Base-by-base conservation (phyloP, 345 rosid species). In the Camelina laxa region DNA sequence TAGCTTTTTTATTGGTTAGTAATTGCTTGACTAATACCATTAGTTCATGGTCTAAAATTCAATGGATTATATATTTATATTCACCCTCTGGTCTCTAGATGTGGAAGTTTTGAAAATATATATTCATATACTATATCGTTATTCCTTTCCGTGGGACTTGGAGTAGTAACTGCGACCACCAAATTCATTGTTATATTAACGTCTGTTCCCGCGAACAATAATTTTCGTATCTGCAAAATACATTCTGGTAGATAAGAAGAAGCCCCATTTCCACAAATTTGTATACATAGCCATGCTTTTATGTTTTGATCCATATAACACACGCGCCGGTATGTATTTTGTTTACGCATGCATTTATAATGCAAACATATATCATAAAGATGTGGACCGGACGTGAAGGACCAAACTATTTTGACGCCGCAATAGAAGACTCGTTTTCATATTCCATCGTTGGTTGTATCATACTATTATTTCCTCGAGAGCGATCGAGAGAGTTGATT, bases 331-430 rank as follows among this genome's bases (percentile, higher is more conserved):
- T 58, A 33, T 59, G 39, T 13, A 74, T 35, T 35, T 33, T 36
- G 45, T 56, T 35, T 12, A 49, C 60, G 56, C 33, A 57, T 44
- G 31, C 12, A 59, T 6, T 27, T 13, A 2, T 17, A 60, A 21
- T 41, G 50, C 35, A 61, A 13, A 41, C 1, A 39, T 21, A 38
- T 35, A 35, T 60, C 60, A 67, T 75, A 67, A 67, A 67, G 60
- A 2, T 75, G 80, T 76, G 80, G 53, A 24, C 59, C 60, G 44
- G 59, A 24, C 70, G 65, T 61, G 70, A 76, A 63, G 20, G 71
- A 70, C 65, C 65, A 70, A 24, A 63, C 71, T 5, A 70, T 47
- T 44, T 76, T 70, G 75, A 70, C 70, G 80, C 80, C 80, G 80
- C 80, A 76, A 70, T 13, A 8, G 60, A 55, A 33, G 80, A 76